These are phyloP conservation scores for Dalechampia spathulata DNA, from an alignment of 441 rosid species.

Conservation along the genomic window DNA sequence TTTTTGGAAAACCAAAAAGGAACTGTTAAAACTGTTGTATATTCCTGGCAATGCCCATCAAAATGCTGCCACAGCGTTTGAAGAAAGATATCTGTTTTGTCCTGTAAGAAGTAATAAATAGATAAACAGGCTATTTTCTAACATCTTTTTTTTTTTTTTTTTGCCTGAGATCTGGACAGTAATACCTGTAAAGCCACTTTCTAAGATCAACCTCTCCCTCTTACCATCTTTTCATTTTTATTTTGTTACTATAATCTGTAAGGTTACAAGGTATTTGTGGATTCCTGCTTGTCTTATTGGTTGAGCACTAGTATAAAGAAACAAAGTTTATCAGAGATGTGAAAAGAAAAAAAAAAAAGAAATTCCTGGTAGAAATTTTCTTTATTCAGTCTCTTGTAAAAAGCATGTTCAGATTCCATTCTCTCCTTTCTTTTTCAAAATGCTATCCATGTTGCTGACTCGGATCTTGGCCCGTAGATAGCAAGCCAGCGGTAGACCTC, in stretches of 20 bases:
- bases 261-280: not conserved
- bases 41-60: slow-evolving; percentile 3
- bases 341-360: slow-evolving; percentile 5
- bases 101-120: not conserved
- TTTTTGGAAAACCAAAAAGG: slow-evolving; percentile 17
- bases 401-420: slow-evolving; percentile 10
- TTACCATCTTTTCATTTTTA: no score
- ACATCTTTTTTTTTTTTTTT: no score
- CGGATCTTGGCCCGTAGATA: slow-evolving; percentile 1
- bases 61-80: slow-evolving; percentile 3
- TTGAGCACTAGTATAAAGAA: not conserved
- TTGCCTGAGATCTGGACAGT: slow-evolving; percentile 9
- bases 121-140: not conserved
- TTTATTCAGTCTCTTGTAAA: no score
- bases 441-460: slow-evolving; percentile 22
- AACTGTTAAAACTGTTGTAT: not conserved
- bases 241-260: not conserved
- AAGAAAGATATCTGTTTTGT: not conserved
- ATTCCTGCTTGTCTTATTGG: slow-evolving; percentile 5
- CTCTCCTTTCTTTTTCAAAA: no score
- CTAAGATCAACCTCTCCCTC: not conserved
- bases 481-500: no score
- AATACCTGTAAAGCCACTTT: slow-evolving; percentile 14
- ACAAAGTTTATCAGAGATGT: slow-evolving; percentile 4
- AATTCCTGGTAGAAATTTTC: no score